Evolutionary conservation across 495 filamentous ascomycete genomes (phyloP).

Genomic region (Annulohypoxylon moriforme): DNA sequence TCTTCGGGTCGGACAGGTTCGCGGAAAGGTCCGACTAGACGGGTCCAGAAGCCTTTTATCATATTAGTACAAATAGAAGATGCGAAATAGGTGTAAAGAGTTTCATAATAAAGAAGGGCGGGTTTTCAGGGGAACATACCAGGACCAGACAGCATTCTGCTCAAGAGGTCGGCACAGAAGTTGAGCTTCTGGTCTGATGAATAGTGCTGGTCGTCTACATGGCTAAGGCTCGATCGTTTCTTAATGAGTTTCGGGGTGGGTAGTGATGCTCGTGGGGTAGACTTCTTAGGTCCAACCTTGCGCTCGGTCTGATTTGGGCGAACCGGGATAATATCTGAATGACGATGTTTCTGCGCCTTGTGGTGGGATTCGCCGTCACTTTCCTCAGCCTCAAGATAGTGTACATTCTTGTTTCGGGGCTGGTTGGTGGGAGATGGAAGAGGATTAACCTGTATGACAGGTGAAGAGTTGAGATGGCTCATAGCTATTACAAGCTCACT

Average conservation of each 20-base stretch:
- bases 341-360: conserved; percentile 52
- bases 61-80: conserved; percentile 4
- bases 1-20: conserved; percentile 57
- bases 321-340: conserved; percentile 48
- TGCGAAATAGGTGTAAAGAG: not conserved
- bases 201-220: conserved; percentile 43
- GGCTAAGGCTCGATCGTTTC: conserved; percentile 43
- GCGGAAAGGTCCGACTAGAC: conserved; percentile 63
- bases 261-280: conserved; percentile 38
- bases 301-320: conserved; percentile 24
- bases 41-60: conserved; percentile 66
- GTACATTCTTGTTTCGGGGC: conserved; percentile 50
- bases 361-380: conserved; percentile 44
- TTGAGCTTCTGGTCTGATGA: conserved; percentile 59
- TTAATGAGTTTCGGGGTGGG: conserved; percentile 50
- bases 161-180: conserved; percentile 63
- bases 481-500: conserved; percentile 68
- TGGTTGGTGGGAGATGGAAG: conserved; percentile 34
- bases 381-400: conserved; percentile 51
- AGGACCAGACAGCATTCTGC: conserved; percentile 65
- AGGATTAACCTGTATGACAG: conserved; percentile 44
- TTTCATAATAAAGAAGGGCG: not conserved
- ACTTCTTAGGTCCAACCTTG: conserved; percentile 43
- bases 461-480: conserved; percentile 57
- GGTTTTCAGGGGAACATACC: conserved; percentile 48